A percentile compares a stretch with the other conserved stretches of the same genome.
Conservation (phyloP, 805 yeast genomes). For the Lipomyces orientalis region DNA sequence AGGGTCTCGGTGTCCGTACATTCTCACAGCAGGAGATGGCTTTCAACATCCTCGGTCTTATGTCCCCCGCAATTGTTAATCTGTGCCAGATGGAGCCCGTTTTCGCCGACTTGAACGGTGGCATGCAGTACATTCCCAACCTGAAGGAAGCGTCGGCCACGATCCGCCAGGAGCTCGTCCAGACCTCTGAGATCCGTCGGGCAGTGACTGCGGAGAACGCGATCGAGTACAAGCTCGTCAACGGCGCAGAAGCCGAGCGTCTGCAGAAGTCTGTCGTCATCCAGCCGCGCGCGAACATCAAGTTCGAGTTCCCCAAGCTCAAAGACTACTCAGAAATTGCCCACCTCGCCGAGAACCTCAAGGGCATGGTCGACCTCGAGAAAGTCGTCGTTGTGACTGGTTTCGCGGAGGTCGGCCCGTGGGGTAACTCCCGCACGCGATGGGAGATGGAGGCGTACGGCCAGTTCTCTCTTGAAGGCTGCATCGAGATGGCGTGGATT, state of each 20-base stretch:
- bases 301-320: slow-evolving; percentile 89
- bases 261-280: slow-evolving; percentile 78
- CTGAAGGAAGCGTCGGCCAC: slow-evolving; percentile 84
- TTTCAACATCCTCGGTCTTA: slow-evolving; percentile 91
- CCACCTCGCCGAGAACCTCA: slow-evolving; percentile 57
- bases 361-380: slow-evolving; percentile 91
- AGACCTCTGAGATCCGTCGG: slow-evolving; percentile 88
- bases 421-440: slow-evolving; percentile 99
- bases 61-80: slow-evolving; percentile 83
- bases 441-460: slow-evolving; percentile 99
- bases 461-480: slow-evolving; percentile 94
- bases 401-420: slow-evolving; percentile 98
- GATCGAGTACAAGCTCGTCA: slow-evolving; percentile 81
- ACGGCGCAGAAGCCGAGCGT: slow-evolving; percentile 87
- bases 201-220: slow-evolving; percentile 95
- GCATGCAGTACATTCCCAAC: slow-evolving; percentile 90
- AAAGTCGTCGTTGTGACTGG: slow-evolving; percentile 95
- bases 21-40: slow-evolving; percentile 99
- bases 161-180: slow-evolving; percentile 73
- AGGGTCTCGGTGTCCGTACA: slow-evolving; percentile 93
- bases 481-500: slow-evolving; percentile 99
- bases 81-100: slow-evolving; percentile 93
- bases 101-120: slow-evolving; percentile 98
- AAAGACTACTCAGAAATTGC: slow-evolving; percentile 72
- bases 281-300: slow-evolving; percentile 94